Percentiles rank a stretch among this genome's conserved stretches.
Conservation (phyloP, 495 filamentous ascomycete genomes). For the Astrothelium macrocarpum region DNA sequence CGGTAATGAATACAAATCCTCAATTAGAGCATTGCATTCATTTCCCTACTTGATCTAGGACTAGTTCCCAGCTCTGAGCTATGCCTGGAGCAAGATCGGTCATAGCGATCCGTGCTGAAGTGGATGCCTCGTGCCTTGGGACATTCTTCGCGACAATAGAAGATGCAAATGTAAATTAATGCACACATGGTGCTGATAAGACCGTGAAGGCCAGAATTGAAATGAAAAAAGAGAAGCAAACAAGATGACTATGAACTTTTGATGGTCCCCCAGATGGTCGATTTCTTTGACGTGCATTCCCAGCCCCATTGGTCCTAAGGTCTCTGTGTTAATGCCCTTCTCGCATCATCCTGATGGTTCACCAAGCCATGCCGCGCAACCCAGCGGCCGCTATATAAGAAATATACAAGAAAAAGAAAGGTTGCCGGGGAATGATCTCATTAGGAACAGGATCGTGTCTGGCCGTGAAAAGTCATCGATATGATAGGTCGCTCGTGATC, state of each 20-base stretch:
- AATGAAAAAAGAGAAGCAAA: background rate
- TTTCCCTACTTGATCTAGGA: background rate
- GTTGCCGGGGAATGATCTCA: background rate
- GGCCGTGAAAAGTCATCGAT: slow-evolving; percentile 5
- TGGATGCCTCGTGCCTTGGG: background rate
- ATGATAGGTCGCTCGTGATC: background rate
- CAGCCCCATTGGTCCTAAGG: background rate
- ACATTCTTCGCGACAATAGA: background rate
- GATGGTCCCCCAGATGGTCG: slow-evolving; percentile 4
- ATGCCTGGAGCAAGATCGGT: background rate
- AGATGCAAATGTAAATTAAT: background rate
- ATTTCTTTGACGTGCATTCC: background rate
- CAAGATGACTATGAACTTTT: slow-evolving; percentile 1
- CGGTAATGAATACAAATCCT: background rate
- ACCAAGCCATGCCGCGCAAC: background rate
- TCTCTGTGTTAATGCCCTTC: slow-evolving; percentile 5
- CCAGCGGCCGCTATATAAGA: background rate
- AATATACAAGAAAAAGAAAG: slow-evolving; percentile 5
- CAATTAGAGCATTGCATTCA: background rate
- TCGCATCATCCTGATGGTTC: slow-evolving; percentile 5
- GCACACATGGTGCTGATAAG: background rate
- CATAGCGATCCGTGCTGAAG: background rate
- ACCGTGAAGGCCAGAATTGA: background rate
- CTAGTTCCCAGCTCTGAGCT: background rate
- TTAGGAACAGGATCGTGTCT: background rate